Conservation (phyloP, 306 rosid genomes). For the Prunus padus region DNA sequence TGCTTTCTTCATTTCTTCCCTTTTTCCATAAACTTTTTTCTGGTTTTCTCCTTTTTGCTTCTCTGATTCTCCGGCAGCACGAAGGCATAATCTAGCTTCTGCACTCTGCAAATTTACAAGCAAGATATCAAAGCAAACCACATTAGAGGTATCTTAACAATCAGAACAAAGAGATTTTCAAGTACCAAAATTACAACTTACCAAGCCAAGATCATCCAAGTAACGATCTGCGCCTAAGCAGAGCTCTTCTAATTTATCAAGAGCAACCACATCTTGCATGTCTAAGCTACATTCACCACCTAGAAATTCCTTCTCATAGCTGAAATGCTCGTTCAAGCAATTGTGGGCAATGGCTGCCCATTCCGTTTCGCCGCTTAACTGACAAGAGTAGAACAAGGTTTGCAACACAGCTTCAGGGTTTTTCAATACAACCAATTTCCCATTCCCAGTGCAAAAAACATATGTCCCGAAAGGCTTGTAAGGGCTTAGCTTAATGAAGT, state of each 20-base stretch:
- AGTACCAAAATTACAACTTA: conserved; percentile 14
- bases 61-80: conserved; percentile 62
- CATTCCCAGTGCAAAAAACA: conserved; percentile 48
- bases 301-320: conserved; percentile 16
- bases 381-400: conserved; percentile 55
- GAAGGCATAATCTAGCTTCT: conserved; percentile 58
- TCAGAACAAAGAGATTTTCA: neutral
- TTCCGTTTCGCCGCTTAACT: conserved; percentile 29
- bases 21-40: conserved; percentile 22
- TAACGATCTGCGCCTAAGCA: conserved; percentile 43
- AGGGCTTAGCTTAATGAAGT: conserved; percentile 61
- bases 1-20: neutral
- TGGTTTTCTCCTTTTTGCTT: conserved; percentile 41
- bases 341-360: conserved; percentile 22
- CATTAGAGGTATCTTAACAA: too few relatives aligned
- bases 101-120: conserved; percentile 46
- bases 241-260: conserved; percentile 38
- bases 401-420: conserved; percentile 77
- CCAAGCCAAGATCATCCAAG: conserved; percentile 72
- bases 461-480: conserved; percentile 80
- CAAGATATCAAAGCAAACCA: neutral
- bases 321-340: conserved; percentile 50
- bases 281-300: conserved; percentile 21
- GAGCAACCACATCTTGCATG: conserved; percentile 33
- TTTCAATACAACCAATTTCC: conserved; percentile 40